phyloP scores from a whole-genome alignment of 2,329 filamentous ascomycete genomes.

The Geosmithia morbida region DNA sequence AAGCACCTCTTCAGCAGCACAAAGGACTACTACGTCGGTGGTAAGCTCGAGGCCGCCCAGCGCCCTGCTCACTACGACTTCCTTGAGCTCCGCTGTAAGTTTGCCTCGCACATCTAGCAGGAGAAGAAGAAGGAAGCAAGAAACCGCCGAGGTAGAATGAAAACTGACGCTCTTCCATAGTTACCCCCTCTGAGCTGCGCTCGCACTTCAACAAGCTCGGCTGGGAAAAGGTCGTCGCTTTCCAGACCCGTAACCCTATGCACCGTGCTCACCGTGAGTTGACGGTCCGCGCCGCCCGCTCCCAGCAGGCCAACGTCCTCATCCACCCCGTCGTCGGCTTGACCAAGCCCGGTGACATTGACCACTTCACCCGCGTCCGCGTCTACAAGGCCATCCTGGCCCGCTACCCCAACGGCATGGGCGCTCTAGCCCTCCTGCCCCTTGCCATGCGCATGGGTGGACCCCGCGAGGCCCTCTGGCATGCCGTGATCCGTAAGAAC shows the following conservation, averaged over 20 bases:
- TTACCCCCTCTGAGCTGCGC: conserved; percentile 87
- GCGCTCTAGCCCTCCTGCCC: conserved; percentile 83
- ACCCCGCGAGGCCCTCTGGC: conserved; percentile 96
- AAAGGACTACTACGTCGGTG: conserved; percentile 84
- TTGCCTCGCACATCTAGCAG: not conserved
- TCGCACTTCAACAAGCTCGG: conserved; percentile 98
- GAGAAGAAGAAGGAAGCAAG: not conserved
- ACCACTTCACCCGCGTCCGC: conserved; percentile 98
- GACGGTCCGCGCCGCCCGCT: conserved; percentile 90
- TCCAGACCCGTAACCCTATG: conserved; percentile 99
- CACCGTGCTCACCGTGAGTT: conserved; percentile 96
- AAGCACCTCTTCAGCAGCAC: conserved; percentile 74
- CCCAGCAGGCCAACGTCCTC: conserved; percentile 93
- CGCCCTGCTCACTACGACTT: conserved; percentile 98
- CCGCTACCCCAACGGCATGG: conserved; percentile 98
- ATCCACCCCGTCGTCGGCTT: conserved; percentile 98
- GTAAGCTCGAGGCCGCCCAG: conserved; percentile 91
- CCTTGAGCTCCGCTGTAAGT: conserved; percentile 80
- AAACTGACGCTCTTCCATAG: conserved; percentile 21
- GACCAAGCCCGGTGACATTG: conserved; percentile 98
- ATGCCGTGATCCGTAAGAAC: conserved; percentile 99
- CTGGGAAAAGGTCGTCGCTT: conserved; percentile 94
- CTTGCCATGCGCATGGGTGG: conserved; percentile 99
- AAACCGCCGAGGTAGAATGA: no score
- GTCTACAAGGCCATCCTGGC: conserved; percentile 96